Evolutionary conservation across 331 rosid species (phyloP), one percentile per base, ranked within the genome.

Genomic region (Pyracantha coccinea): DNA sequence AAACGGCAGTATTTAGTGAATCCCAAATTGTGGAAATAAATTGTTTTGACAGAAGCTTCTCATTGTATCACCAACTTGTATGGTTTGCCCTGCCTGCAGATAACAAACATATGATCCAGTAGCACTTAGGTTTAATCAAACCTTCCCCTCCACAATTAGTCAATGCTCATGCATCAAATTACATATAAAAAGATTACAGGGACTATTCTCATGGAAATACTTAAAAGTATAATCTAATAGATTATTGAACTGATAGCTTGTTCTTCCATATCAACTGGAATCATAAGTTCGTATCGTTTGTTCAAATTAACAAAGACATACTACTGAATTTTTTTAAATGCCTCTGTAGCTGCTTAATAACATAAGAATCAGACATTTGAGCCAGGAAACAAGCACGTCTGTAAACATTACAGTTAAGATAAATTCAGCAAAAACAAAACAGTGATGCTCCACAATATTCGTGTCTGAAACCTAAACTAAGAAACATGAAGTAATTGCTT

Each of bases 1-100:
- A 93, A 77, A 75, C 5, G 47, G 98, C 91, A 80, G 84, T 78
- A 83, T 87, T 89, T 69, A 91, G 84, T 19, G 98, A 93, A 67
- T 89, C 92, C 98, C 98, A 93, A 80, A 93, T 70, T 9, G 98
- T 84, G 69, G 47, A 88, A 86, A 78, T 88, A 93, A 53, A 93
- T 85, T 78, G 98, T 91, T 72, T 87, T 80, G 28, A 91, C 91
- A 14, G 90, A 88, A 71, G 96, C 89, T 83, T 79, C 98, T 88
- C 62, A 79, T 65, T 82, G 88, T 82, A 79, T 92, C 94, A 75
- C 97, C 97, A 54, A 89, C 83, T 68, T 88, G 94, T 68, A 91
- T 62, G 69, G 87, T 77, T 78, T 89, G 98, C 35, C 97, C 96
- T 75, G 74, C 92, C 98, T 93, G 91, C 79, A 81, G 68, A 80